Percentiles rank a stretch among this genome's conserved stretches.
Conservation (phyloP, 768 basidiomycete genomes). For the Chalciporus chontae region DNA sequence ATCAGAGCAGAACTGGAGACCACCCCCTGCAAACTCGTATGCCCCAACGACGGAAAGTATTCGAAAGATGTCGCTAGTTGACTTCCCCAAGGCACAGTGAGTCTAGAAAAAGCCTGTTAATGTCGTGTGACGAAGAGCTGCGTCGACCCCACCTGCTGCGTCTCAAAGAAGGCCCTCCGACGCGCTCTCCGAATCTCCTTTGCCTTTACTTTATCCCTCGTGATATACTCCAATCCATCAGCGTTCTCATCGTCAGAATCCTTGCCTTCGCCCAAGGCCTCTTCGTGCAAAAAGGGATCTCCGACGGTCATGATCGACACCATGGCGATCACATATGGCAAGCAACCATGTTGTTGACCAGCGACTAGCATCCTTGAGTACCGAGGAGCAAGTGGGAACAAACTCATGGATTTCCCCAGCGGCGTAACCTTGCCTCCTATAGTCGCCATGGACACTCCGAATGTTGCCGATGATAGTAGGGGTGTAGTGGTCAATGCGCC, state of each 20-base stretch:
- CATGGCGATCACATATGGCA: slow-evolving; percentile 88
- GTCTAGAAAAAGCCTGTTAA: slow-evolving; percentile 39
- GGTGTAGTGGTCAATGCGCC: slow-evolving; percentile 63
- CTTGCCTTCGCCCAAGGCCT: slow-evolving; percentile 49
- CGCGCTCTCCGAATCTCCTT: slow-evolving; percentile 59
- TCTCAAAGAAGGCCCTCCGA: slow-evolving; percentile 78
- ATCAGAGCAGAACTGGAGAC: slow-evolving; percentile 73
- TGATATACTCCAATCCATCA: slow-evolving; percentile 42
- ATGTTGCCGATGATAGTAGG: slow-evolving; percentile 16
- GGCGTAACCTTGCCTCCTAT: slow-evolving; percentile 73
- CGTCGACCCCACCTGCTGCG: slow-evolving; percentile 59
- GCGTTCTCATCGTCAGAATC: slow-evolving; percentile 36
- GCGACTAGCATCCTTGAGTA: slow-evolving; percentile 95
- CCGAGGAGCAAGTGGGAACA: slow-evolving; percentile 91
- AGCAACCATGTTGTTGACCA: slow-evolving; percentile 79
- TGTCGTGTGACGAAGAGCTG: neutral
- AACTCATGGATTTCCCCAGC: slow-evolving; percentile 86
- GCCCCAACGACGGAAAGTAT: slow-evolving; percentile 93
- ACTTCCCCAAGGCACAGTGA: slow-evolving; percentile 77
- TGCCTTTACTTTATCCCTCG: slow-evolving; percentile 42
- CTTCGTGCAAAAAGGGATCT: slow-evolving; percentile 91
- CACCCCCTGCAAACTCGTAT: slow-evolving; percentile 87
- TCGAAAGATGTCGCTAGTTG: slow-evolving; percentile 82
- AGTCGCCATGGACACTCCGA: slow-evolving; percentile 18
- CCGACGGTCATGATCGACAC: slow-evolving; percentile 92